Evolutionary conservation across 1,139 yeast species (phyloP), one percentile per base, ranked within the genome.

Genomic region (Tardiomyces depauwii): DNA sequence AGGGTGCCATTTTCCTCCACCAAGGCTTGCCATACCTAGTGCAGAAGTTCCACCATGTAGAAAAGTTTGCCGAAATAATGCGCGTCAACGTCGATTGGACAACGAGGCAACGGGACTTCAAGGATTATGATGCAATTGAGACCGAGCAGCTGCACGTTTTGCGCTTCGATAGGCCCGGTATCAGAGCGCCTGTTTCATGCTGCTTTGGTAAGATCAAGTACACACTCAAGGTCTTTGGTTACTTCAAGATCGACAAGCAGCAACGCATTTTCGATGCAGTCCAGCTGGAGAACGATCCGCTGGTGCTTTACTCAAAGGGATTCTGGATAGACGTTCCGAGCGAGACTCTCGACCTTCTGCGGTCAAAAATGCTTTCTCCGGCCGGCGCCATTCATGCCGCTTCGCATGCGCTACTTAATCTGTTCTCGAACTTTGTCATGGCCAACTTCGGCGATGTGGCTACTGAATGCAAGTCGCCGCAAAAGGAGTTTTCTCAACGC

Each of bases 371-470:
- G 2, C 65, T 91, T 41, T 82, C 78, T 40, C 66, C 81, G 1
- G 91, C 97, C 0, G 98, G 87, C 2, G 94, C 93, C 0, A 86
- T 91, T n/a, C 99, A 93, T 66, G 96, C 95, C 5, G 95, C 96
- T 0, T 93, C 88, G 54, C 99, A 91, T 67, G 87, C 87, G 0
- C 67, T 89, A 1, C 81, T 87, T 75, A 82, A 83, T 44, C 72
- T 84, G 52, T 62, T 88, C 23, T 94, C 96, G 0, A 55, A 74
- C 4, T 77, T 77, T 51, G 76, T 76, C 9, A 78, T 78, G n/a
- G 71, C 78, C 21, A 77, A 79, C 2, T 73, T 76, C 2, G 81
- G 82, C 42, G 97, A 89, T 55, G 73, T 91, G 14, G 76, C 76
- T 45, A 87, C 97, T 0, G 99, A 91, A 62, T 91, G 99, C 63